Percentiles rank a stretch among this genome's conserved stretches.
Evolutionary conservation across 2,329 filamentous ascomycete species (phyloP).

Genomic region (Pseudogymnoascus sp.): DNA sequence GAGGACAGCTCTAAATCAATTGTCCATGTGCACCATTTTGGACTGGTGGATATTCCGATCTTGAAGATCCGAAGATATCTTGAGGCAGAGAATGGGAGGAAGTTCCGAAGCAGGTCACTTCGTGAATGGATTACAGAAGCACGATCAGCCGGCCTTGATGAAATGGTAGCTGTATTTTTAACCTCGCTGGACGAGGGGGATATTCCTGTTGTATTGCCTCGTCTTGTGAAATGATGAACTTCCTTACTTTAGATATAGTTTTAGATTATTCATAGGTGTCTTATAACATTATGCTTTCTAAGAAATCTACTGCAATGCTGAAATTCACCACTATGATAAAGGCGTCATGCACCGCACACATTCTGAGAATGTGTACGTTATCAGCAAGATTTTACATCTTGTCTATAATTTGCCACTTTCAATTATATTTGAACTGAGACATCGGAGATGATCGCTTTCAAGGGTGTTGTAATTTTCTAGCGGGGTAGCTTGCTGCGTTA

Average conservation of each 20-base stretch:
- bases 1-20: not conserved
- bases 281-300: not conserved
- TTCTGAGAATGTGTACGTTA: not conserved
- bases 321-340: not conserved
- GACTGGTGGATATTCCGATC: not conserved
- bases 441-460: not conserved
- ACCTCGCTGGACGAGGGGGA: not conserved
- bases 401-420: not conserved
- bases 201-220: not conserved
- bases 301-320: not conserved
- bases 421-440: not conserved
- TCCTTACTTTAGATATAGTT: not conserved
- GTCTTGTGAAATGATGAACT: not conserved
- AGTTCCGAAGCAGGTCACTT: not conserved
- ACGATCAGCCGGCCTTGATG: not conserved
- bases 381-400: not conserved
- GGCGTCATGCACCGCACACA: not conserved
- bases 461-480: not conserved
- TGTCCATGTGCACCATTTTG: not conserved
- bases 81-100: not conserved
- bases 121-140: not conserved
- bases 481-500: not conserved
- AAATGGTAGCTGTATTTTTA: not conserved
- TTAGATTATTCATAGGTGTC: not conserved
- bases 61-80: not conserved